These are phyloP conservation scores for Xylariales sp. DNA, from an alignment of 2,329 filamentous ascomycete species.

Conservation along the genomic window DNA sequence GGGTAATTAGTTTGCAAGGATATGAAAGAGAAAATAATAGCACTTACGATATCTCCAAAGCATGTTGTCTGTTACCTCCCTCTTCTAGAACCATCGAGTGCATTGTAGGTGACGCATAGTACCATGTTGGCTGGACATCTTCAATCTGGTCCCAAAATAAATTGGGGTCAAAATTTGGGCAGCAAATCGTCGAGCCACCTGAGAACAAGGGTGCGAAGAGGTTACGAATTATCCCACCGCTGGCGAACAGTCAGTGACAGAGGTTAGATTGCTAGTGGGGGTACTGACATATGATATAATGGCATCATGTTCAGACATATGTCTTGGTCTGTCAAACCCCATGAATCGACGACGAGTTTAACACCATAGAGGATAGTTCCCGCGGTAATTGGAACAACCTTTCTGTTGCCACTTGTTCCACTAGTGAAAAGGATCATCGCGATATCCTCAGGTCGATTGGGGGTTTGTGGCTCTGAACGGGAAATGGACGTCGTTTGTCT, in stretches of 20 bases:
- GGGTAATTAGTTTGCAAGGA: background rate
- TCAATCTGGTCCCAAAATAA: conserved; percentile 67
- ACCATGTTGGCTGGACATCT: conserved; percentile 63
- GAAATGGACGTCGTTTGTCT: background rate
- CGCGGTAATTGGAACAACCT: conserved; percentile 64
- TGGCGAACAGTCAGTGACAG: conserved; percentile 40
- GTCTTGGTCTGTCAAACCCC: conserved; percentile 60
- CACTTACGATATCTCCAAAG: conserved; percentile 53
- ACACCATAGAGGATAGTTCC: conserved; percentile 64
- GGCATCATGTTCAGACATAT: conserved; percentile 71
- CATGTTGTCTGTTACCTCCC: conserved; percentile 53
- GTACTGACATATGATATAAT: conserved; percentile 64
- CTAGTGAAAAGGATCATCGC: conserved; percentile 67
- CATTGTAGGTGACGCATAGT: conserved; percentile 69
- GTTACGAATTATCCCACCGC: conserved; percentile 65
- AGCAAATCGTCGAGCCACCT: conserved; percentile 65
- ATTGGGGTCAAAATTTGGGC: conserved; percentile 64
- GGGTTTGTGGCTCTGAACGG: conserved; percentile 30
- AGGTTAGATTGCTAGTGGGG: background rate
- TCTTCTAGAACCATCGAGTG: conserved; percentile 65
- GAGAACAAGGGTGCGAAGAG: conserved; percentile 66
- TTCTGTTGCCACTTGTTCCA: conserved; percentile 69
- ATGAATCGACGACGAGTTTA: conserved; percentile 64
- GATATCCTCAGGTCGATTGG: conserved; percentile 60
- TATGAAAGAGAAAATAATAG: background rate